Evolutionary conservation across 495 filamentous ascomycete species (phyloP).

Genomic region (Parmelia sp.): DNA sequence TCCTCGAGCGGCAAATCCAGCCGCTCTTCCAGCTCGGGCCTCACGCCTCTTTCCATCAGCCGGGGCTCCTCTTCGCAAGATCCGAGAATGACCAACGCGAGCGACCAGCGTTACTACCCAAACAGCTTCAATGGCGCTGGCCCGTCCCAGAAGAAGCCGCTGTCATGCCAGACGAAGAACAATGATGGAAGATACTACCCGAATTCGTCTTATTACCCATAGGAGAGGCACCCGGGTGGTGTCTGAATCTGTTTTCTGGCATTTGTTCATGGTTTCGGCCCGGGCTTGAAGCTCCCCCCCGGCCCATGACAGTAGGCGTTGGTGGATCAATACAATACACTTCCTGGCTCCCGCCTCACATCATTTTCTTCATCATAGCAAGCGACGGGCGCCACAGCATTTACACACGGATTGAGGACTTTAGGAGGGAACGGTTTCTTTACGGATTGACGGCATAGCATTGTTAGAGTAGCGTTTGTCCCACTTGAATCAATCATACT

Average conservation of each 20-base stretch:
- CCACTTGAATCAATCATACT: not conserved
- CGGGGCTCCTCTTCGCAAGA: not conserved
- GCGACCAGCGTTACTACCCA: not conserved
- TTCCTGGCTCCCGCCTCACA: not conserved
- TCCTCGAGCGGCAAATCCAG: not conserved
- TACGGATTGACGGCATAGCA: not conserved
- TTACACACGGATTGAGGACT: not conserved
- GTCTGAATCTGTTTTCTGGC: not conserved
- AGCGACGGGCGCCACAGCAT: not conserved
- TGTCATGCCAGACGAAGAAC: not conserved
- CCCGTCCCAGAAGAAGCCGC: not conserved
- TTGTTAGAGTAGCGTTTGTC: not conserved
- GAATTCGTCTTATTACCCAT: not conserved
- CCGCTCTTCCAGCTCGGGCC: not conserved
- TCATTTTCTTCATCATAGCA: not conserved
- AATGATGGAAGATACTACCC: not conserved
- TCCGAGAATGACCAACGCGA: not conserved
- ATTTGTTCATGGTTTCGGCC: not conserved
- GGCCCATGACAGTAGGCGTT: not conserved
- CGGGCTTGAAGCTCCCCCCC: not conserved
- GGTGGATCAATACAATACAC: not conserved
- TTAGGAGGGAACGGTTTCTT: not conserved
- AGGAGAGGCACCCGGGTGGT: not conserved
- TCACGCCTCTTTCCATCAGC: not conserved
- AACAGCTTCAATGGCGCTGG: not conserved